Evolutionary conservation across 805 yeast species (phyloP).

Genomic region (Pichia eremophila): DNA sequence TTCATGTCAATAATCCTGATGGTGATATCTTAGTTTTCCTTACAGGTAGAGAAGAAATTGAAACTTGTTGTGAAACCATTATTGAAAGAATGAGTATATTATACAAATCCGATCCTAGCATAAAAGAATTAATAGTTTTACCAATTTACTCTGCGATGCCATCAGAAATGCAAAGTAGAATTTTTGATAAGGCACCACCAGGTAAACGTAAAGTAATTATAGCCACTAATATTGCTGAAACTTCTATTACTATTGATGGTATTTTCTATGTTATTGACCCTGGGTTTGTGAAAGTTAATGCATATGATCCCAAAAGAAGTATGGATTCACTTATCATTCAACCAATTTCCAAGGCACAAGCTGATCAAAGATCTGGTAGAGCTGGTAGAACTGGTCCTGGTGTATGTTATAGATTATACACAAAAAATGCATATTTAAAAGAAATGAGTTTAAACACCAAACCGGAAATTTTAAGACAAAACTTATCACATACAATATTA

Average conservation of each 20-base stretch:
- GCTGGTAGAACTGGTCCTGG: constrained; percentile 98
- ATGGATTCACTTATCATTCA: constrained; percentile 80
- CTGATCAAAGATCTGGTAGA: constrained; percentile 91
- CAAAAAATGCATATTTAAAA: constrained; percentile 65
- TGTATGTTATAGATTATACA: constrained; percentile 83
- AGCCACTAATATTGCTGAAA: constrained; percentile 96
- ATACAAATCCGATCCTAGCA: constrained; percentile 37
- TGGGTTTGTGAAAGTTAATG: constrained; percentile 86
- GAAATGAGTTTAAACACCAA: constrained; percentile 75
- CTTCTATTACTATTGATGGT: constrained; percentile 93
- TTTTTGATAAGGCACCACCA: constrained; percentile 81
- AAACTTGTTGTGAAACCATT: constrained; percentile 71
- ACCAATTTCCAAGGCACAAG: constrained; percentile 92
- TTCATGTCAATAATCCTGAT: constrained; percentile 66
- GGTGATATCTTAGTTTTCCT: constrained; percentile 80
- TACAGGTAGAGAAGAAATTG: constrained; percentile 95
- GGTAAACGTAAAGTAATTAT: constrained; percentile 81
- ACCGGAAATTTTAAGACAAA: constrained; percentile 90
- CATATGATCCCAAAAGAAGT: constrained; percentile 79
- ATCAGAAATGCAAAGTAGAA: constrained; percentile 77
- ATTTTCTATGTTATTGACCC: constrained; percentile 88
- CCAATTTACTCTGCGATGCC: constrained; percentile 93
- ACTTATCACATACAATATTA: constrained; percentile 71
- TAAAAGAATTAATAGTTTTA: constrained; percentile 60
- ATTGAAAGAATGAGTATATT: constrained; percentile 53